Base-by-base conservation (phyloP, 1,139 yeast species). In the Saccharomyces hybrid region DNA sequence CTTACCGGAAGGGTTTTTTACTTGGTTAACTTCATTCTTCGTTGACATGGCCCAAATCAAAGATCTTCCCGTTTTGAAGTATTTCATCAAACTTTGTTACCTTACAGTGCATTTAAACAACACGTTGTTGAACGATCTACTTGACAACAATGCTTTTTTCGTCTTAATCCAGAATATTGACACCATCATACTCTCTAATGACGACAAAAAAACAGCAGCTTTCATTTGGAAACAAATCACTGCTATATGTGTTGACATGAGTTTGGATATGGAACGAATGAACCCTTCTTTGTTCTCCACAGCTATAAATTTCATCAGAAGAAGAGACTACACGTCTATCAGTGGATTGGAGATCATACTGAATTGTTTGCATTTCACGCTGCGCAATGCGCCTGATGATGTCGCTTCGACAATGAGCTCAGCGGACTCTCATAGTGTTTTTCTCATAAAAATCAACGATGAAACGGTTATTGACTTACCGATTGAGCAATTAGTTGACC, bases 21-120 rank as follows among this genome's bases (percentile, higher is more conserved):
- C 59, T 13, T 67, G 71, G 70, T 50, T 64, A 41, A 52, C 63
- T 13, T 42, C 51, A 6, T 56, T 59, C n/a, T 38, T 59, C 9
- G 54, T 54, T 23, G 54, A 54, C 7, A 46, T 41, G 16, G 50
- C 52, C 4, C 38, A 41, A 8, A 52, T 38, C 32, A 28, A 32
- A 13, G 44, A 44, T 47, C 28, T 57, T 41, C 23, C 61, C 49
- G 55, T 61, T 28, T 65, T 68, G 65, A 65, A 63, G 47, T 65
- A 65, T 50, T 64, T 60, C 46, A 57, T 61, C 23, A 59, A 55
- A 31, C 61, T 57, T n/a, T 57, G 61, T 20, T 54, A 48, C 26
- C 54, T 54, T 14, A 26, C 51, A 4, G 46, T 53, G 4, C 52
- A 53, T 13, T 23, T 57, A 8, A 52, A 55, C 48, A 47, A 46